A percentile compares a stretch with the other conserved stretches of the same genome.
Evolutionary conservation across 768 basidiomycete genomes (phyloP).

Genomic region (Phlebiopsis gigantea): DNA sequence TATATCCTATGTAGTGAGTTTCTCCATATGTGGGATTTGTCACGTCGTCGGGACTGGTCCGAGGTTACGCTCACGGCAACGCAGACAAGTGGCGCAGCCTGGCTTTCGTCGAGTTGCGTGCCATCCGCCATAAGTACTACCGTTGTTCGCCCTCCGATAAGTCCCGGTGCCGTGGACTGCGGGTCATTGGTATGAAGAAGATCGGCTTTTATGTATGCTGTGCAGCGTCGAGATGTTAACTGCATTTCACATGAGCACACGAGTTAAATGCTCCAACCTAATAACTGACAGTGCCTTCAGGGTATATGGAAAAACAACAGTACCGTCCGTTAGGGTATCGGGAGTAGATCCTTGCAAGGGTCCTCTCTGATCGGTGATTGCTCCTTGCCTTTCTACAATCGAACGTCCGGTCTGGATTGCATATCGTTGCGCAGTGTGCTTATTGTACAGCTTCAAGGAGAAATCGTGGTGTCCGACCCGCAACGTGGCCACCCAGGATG

Average conservation of each 20-base stretch:
- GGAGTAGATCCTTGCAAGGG: too few species aligned
- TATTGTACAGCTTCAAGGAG: background rate
- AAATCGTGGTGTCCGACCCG: background rate
- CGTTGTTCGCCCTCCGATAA: too few species aligned
- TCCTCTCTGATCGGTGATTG: too few species aligned
- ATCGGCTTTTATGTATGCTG: background rate
- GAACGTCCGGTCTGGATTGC: background rate
- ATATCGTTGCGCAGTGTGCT: too few species aligned
- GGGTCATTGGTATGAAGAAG: background rate
- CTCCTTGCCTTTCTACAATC: too few species aligned
- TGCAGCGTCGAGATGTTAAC: background rate
- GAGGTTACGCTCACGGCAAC: too few species aligned
- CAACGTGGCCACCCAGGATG: background rate
- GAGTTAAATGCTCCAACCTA: background rate
- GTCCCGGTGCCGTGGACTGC: background rate
- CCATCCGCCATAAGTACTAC: too few species aligned
- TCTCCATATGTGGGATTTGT: too few species aligned
- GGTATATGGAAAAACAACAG: background rate
- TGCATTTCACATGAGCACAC: background rate
- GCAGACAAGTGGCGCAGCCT: too few species aligned
- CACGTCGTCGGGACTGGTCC: too few species aligned
- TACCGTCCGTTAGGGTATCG: too few species aligned
- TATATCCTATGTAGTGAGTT: too few species aligned
- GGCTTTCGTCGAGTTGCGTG: background rate
- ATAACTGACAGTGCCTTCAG: background rate